Conservation (phyloP, 805 yeast species). For the Ogataea zsoltii region DNA sequence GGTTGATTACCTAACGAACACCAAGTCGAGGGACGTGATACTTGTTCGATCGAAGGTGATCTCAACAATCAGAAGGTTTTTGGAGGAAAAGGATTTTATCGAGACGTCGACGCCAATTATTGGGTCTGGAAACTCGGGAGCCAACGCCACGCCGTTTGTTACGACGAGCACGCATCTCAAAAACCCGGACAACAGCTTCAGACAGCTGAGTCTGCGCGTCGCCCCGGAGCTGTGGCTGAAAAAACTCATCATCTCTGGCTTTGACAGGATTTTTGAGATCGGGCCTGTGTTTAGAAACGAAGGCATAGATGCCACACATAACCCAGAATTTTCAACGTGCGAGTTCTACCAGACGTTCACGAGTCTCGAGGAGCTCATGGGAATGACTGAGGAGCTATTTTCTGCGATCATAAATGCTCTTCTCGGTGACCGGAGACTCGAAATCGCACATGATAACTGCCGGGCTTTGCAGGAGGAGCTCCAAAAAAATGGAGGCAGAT, state of each 20-base stretch:
- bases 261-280: constrained; percentile 83
- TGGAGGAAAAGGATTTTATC: constrained; percentile 55
- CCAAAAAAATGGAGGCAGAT: constrained; percentile 25
- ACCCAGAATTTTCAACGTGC: constrained; percentile 90
- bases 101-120: constrained; percentile 92
- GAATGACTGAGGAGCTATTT: constrained; percentile 60
- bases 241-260: constrained; percentile 76
- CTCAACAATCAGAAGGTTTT: constrained; percentile 54
- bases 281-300: constrained; percentile 89
- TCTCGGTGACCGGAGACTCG: constrained; percentile 17
- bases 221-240: constrained; percentile 97
- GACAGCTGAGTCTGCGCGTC: constrained; percentile 65
- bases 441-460: constrained; percentile 27
- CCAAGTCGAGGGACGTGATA: constrained; percentile 46
- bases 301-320: constrained; percentile 89
- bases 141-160: constrained; percentile 84
- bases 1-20: constrained; percentile 68
- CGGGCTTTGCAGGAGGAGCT: constrained; percentile 15
- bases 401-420: constrained; percentile 38
- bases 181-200: constrained; percentile 25
- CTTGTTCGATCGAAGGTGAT: constrained; percentile 57
- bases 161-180: constrained; percentile 46
- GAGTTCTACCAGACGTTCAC: constrained; percentile 83
- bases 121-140: constrained; percentile 71
- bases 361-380: constrained; percentile 64